Conservation (phyloP, 1,284 basidiomycete genomes). For the Neonothopanus nambi region DNA sequence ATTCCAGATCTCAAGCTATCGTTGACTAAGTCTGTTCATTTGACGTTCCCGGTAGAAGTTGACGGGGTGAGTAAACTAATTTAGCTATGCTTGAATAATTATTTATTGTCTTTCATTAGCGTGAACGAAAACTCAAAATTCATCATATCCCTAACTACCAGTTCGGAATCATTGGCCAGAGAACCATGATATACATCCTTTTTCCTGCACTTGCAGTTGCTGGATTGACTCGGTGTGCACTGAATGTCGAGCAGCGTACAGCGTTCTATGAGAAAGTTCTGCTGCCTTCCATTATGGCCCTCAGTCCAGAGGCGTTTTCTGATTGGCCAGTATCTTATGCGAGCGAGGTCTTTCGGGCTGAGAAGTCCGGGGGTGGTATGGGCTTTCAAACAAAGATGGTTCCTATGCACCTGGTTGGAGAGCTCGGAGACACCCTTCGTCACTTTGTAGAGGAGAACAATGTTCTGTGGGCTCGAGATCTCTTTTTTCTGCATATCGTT, state of each 20-base stretch:
- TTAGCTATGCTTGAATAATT: too few species aligned
- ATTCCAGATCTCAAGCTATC: conserved; percentile 2
- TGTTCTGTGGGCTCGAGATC: neutral
- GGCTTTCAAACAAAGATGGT: neutral
- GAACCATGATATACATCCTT: conserved; percentile 22
- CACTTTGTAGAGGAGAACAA: neutral
- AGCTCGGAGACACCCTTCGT: neutral
- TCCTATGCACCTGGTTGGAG: neutral
- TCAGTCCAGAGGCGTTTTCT: conserved; percentile 6
- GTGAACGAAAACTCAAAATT: conserved; percentile 16
- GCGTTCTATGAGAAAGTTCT: conserved; percentile 26
- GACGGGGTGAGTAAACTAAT: neutral
- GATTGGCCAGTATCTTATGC: conserved; percentile 24
- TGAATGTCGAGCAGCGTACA: conserved; percentile 15
- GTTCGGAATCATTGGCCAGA: conserved; percentile 22
- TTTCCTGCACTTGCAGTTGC: conserved; percentile 24
- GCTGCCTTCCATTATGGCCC: conserved; percentile 19
- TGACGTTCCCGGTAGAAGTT: neutral
- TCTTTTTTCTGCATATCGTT: neutral
- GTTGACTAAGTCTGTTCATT: conserved; percentile 7
- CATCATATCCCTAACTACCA: conserved; percentile 30
- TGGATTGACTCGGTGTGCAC: neutral
- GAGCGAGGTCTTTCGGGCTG: neutral
- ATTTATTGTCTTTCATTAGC: neutral
- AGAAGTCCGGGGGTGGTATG: neutral